Conservation (phyloP, 305 asterid genomes). For the Nicotiana rustica region DNA sequence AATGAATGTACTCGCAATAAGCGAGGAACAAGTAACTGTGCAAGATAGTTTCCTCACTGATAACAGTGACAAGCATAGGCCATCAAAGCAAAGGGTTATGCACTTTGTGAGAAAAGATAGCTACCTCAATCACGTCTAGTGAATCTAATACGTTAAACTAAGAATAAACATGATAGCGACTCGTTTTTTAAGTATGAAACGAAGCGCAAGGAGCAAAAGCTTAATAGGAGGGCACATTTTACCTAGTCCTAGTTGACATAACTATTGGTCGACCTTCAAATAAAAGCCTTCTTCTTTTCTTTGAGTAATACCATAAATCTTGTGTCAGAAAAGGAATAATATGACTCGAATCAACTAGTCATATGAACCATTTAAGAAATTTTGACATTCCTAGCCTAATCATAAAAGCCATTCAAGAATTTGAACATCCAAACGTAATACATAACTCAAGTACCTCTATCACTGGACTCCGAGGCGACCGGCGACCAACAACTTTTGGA, state of each 20-base stretch:
- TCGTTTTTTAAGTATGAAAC: not conserved
- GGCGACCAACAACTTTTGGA: slow-evolving; percentile 71
- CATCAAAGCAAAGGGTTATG: not conserved
- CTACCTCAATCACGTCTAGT: not conserved
- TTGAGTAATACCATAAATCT: not conserved
- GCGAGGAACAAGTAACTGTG: not conserved
- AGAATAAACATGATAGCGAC: not conserved
- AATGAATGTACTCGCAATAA: no score
- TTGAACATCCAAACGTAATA: not conserved
- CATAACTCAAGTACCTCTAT: slow-evolving; percentile 57
- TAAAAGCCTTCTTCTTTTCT: not conserved
- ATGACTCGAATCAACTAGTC: not conserved
- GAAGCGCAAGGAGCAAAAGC: not conserved
- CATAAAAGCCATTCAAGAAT: not conserved
- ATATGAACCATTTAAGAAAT: not conserved
- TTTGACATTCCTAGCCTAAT: not conserved
- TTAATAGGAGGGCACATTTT: not conserved
- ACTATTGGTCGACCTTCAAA: not conserved
- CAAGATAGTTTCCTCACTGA: not conserved
- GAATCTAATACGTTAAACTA: not conserved
- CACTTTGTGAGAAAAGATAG: not conserved
- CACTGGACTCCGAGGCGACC: slow-evolving; percentile 76
- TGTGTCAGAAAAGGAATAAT: not conserved
- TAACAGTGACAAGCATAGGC: not conserved
- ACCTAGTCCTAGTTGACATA: not conserved